Evolutionary conservation across 495 filamentous ascomycete species (phyloP), one percentile per base, ranked within the genome.

Genomic region (Penicillium bovifimosum): DNA sequence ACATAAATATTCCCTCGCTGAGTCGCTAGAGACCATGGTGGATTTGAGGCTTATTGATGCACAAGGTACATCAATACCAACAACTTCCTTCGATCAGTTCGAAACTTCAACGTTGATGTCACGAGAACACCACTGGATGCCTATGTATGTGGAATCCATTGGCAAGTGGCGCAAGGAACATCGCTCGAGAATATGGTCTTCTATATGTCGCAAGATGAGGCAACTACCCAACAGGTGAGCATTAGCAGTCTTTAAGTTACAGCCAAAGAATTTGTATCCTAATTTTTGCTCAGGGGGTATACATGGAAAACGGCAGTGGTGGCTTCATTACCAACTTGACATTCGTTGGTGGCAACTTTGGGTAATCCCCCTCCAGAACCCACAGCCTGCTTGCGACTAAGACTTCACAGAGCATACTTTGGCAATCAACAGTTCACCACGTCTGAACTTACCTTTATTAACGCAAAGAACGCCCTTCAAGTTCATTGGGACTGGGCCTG

Each of bases 401-500:
- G n/a, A n/a, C n/a, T n/a, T 20, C 6, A 50, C 29, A 62, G 58
- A 33, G 74, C 72, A 16, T 77, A 76, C 55, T 63, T 77, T 39
- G 77, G 79, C 7, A 79, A 70, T 54, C 78, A 82, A 63, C 78
- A 81, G 51, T 82, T 77, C 60, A 82, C 76, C 2, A 69, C 74
- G 3, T 65, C 70, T 41, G 72, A 76, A 35, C 60, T 80, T n/a
- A 60, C 58, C 18, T 81, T 82, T 59, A 67, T 73, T 17, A 61
- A 72, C 36, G 77, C 71, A 56, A 63, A 69, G 7, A 79, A 75
- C 0, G 76, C 72, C 6, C 61, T 81, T 45, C 74, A 69, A 53
- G 67, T 80, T 59, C 67, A 80, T 53, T 82, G 78, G 78, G 78
- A 84, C 58, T 82, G 78, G 79, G 73, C 69, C 9, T 82, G 72